Evolutionary conservation across 768 basidiomycete species (phyloP).

Genomic region (Boletus huronensis): DNA sequence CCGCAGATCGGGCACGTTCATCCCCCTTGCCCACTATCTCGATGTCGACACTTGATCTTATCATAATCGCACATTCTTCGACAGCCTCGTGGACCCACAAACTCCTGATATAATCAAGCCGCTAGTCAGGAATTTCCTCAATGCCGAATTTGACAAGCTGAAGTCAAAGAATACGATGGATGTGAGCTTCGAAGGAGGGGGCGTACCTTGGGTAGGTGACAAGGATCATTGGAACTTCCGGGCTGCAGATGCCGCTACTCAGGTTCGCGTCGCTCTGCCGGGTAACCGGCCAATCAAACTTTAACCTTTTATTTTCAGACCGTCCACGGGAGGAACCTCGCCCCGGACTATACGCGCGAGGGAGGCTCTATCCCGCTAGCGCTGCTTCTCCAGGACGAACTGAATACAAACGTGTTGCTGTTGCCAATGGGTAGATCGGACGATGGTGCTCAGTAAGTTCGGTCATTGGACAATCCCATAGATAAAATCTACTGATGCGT

Average conservation of each 20-base stretch:
- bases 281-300: background rate
- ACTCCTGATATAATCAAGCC: background rate
- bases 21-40: background rate
- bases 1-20: background rate
- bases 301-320: background rate
- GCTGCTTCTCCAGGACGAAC: slow-evolving; percentile 77
- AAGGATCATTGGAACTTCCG: background rate
- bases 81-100: background rate
- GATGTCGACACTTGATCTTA: background rate
- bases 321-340: background rate
- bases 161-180: background rate
- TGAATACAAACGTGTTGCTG: slow-evolving; percentile 77
- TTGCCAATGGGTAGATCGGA: slow-evolving; percentile 90
- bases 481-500: background rate
- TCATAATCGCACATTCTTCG: background rate
- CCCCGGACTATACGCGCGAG: slow-evolving; percentile 35
- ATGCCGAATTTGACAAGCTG: background rate
- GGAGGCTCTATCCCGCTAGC: slow-evolving; percentile 89
- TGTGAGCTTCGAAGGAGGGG: background rate
- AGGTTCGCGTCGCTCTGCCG: background rate
- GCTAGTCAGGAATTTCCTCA: background rate
- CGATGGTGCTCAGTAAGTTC: slow-evolving; percentile 82
- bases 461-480: too few species aligned
- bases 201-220: background rate
- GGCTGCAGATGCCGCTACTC: slow-evolving; percentile 22